phyloP scores from a whole-genome alignment of 2,329 filamentous ascomycete genomes.

The Zymoseptoria pseudotritici region DNA sequence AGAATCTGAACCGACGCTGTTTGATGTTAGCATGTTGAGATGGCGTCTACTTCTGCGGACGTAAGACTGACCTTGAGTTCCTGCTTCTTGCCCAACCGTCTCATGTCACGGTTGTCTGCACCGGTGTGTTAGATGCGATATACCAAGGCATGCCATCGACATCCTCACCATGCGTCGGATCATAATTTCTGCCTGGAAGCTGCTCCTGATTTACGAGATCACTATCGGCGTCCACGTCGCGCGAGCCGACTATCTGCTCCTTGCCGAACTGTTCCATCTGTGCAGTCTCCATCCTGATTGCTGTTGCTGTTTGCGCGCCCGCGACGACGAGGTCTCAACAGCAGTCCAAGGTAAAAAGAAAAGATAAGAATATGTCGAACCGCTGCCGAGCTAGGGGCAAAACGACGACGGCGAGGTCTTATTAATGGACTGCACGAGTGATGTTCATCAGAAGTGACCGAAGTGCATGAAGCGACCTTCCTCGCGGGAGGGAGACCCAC shows the following conservation, averaged over 20 bases:
- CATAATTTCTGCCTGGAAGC: slow-evolving; percentile 14
- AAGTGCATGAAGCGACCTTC: not conserved
- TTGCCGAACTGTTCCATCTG: slow-evolving; percentile 10
- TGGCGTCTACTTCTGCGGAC: not conserved
- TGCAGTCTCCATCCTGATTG: slow-evolving; percentile 12
- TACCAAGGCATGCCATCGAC: not conserved
- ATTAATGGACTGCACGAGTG: not conserved
- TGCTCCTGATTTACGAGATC: slow-evolving; percentile 10
- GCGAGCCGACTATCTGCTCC: slow-evolving; percentile 7
- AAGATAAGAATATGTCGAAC: not conserved
- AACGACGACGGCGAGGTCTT: not conserved
- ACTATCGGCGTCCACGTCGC: slow-evolving; percentile 10
- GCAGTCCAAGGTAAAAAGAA: not conserved
- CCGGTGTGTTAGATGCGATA: not conserved
- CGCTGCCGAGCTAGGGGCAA: not conserved
- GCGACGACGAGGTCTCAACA: not conserved
- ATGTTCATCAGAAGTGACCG: not conserved
- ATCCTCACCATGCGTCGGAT: slow-evolving; percentile 14
- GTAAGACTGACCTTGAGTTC: slow-evolving; percentile 13
- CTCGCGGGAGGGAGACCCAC: not conserved
- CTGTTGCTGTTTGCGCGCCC: not conserved
- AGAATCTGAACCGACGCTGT: slow-evolving; percentile 24
- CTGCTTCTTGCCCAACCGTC: slow-evolving; percentile 19
- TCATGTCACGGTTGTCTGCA: slow-evolving; percentile 17
- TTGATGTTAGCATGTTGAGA: slow-evolving; percentile 2